Evolutionary conservation across 371 early-diverging fungal species (phyloP).

Genomic region (Mortierella sp.): DNA sequence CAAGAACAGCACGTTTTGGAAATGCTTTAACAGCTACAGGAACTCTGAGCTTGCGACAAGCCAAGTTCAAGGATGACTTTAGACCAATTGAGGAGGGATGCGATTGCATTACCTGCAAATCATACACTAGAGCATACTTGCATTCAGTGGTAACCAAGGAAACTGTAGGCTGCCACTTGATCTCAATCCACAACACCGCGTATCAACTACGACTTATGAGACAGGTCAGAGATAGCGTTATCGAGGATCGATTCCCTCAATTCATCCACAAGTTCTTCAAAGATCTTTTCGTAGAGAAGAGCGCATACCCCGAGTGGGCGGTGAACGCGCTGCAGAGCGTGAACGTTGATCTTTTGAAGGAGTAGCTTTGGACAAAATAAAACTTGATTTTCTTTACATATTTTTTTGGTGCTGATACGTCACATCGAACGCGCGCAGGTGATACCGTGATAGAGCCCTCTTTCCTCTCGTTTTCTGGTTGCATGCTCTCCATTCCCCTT

Average conservation of each 20-base stretch:
- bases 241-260: constrained; percentile 81
- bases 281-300: constrained; percentile 72
- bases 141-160: constrained; percentile 83
- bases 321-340: constrained; percentile 86
- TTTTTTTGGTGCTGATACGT: constrained; percentile 21
- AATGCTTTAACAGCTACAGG: constrained; percentile 89
- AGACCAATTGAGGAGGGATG: constrained; percentile 89
- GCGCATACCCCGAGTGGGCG: constrained; percentile 89
- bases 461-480: constrained; percentile 7
- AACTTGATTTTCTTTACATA: neutral
- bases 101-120: constrained; percentile 88
- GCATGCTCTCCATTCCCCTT: neutral
- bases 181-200: constrained; percentile 92
- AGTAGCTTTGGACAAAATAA: neutral
- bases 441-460: constrained; percentile 8
- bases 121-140: constrained; percentile 86
- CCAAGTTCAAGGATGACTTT: constrained; percentile 73
- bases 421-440: constrained; percentile 3
- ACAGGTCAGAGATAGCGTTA: constrained; percentile 83
- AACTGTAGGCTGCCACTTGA: constrained; percentile 92
- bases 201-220: constrained; percentile 93
- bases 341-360: constrained; percentile 71
- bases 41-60: constrained; percentile 76
- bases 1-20: constrained; percentile 97
- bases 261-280: constrained; percentile 86